Base-by-base conservation (phyloP, 179 eudicot genomes). In the Spergularia azorica region DNA sequence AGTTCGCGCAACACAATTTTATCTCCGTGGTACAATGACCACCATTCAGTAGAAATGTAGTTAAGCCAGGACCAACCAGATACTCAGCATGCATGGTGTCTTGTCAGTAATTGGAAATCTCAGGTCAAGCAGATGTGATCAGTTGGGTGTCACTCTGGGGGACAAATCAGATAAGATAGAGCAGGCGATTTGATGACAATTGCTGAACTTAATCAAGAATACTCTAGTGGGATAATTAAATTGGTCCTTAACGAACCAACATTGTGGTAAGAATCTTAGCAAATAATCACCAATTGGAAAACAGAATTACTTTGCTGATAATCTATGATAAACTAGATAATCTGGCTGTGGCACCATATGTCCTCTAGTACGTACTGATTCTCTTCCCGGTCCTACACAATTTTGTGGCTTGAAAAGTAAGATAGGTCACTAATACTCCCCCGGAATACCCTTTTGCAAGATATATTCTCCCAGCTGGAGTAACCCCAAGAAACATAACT, bases 381-480 rank as follows among this genome's bases (percentile, higher is more conserved):
- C 87, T 78, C 71, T 64, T 61, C 74, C 75, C 61, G 82, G 81
- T 81, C 76, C 72, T 61, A 69, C 67, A 62, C 67, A 70, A 73
- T 75, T 81, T 83, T 88, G 86, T 84, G 89, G 82, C 84, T 84
- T 26, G 41, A 74, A 77, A 72, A 63, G 71, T 67, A 65, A 59
- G 75, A 81, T 62, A 80, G 55, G 79, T 74, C 75, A 80, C 84
- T 66, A 73, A 77, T 65, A 71, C 51, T 36, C 61, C 74, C 50
- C 51, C 59, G 50, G 74, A 76, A 76, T 74, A 76, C 74, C 32
- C 73, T 62, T 79, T 73, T 68, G 74, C 74, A 82, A 77, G 79
- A 81, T 84, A 80, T 85, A 88, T 83, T 88, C 88, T 70, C 86
- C 80, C 82, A 87, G 88, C 85, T 85, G 83, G 82, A 76, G 62